Conservation (phyloP, 306 rosid species). For the Inga laurina region DNA sequence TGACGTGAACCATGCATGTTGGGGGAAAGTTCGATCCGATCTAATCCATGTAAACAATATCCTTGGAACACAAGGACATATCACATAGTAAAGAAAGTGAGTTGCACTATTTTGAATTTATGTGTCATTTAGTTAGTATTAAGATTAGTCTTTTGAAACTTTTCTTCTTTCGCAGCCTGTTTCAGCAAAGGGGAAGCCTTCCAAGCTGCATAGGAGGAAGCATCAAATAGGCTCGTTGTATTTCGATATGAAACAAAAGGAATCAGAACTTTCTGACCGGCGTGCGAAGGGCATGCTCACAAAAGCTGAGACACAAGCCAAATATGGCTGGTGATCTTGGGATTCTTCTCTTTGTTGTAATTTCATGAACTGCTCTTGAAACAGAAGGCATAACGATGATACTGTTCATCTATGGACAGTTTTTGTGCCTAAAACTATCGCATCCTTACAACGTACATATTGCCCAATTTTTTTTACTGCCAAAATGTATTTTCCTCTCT, state of each 20-base stretch:
- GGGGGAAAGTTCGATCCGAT: neutral
- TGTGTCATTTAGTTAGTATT: neutral
- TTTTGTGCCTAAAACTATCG: neutral
- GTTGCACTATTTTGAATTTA: neutral
- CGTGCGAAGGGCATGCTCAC: conserved; percentile 89
- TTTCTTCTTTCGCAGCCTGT: conserved; percentile 57
- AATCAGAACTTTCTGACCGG: conserved; percentile 76
- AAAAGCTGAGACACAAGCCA: conserved; percentile 95
- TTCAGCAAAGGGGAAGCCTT: conserved; percentile 77
- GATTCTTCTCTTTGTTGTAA: neutral
- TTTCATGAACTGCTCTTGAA: conserved; percentile 18
- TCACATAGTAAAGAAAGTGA: neutral
- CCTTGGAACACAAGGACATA: neutral
- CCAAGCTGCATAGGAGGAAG: conserved; percentile 93
- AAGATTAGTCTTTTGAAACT: neutral
- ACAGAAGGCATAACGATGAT: neutral
- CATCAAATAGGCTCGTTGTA: conserved; percentile 86
- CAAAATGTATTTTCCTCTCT: neutral
- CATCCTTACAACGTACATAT: neutral
- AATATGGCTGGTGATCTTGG: conserved; percentile 87
- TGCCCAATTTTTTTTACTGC: neutral
- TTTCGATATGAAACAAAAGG: conserved; percentile 92
- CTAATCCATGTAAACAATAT: neutral
- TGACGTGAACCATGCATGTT: neutral
- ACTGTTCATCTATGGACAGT: neutral